These are phyloP conservation scores for Shiraia sp. DNA, from an alignment of 2,329 filamentous ascomycete species.

Conservation along the genomic window DNA sequence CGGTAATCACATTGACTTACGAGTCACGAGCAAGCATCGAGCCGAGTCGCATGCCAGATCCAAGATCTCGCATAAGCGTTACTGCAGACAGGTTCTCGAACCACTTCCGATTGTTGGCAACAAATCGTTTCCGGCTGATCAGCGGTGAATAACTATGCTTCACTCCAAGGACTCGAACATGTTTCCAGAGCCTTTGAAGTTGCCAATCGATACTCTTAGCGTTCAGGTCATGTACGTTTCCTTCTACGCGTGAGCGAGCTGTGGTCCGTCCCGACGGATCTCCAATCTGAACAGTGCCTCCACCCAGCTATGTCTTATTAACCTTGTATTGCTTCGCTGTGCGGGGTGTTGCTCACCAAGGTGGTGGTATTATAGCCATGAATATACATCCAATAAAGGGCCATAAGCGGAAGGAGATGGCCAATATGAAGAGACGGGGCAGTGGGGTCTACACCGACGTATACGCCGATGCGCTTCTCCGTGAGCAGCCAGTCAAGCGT, in stretches of 20 bases:
- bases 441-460: slow-evolving; percentile 82
- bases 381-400: slow-evolving; percentile 81
- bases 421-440: slow-evolving; percentile 79
- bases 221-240: slow-evolving; percentile 63
- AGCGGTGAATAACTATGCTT: slow-evolving; percentile 67
- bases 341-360: slow-evolving; percentile 50
- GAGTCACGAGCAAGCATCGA: slow-evolving; percentile 88
- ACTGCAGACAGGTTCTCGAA: slow-evolving; percentile 71
- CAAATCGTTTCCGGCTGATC: slow-evolving; percentile 66
- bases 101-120: slow-evolving; percentile 87
- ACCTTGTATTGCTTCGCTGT: slow-evolving; percentile 10
- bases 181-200: slow-evolving; percentile 71
- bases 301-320: slow-evolving; percentile 59
- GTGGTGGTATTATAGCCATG: slow-evolving; percentile 71
- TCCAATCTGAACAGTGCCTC: slow-evolving; percentile 76
- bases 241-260: slow-evolving; percentile 60
- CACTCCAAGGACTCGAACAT: slow-evolving; percentile 68
- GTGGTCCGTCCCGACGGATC: slow-evolving; percentile 74
- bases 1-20: slow-evolving; percentile 55
- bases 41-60: slow-evolving; percentile 74
- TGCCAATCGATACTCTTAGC: slow-evolving; percentile 71
- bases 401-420: slow-evolving; percentile 80
- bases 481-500: slow-evolving; percentile 67
- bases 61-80: slow-evolving; percentile 76
- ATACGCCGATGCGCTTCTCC: slow-evolving; percentile 69